Evolutionary conservation across 2,329 filamentous ascomycete genomes (phyloP).

Genomic region (Trichoderma sp.): DNA sequence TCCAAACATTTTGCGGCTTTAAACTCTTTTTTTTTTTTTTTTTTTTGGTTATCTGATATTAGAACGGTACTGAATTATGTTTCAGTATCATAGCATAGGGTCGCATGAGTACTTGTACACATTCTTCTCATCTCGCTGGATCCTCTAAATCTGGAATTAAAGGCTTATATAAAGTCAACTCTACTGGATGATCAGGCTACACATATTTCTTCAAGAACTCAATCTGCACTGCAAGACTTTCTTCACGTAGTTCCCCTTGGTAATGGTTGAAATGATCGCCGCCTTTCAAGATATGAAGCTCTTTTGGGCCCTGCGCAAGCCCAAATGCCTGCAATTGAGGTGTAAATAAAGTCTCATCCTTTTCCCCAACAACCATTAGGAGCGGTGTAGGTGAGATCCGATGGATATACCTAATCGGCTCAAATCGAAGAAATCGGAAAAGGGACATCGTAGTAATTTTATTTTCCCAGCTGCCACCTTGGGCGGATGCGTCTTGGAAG

Average conservation of each 20-base stretch:
- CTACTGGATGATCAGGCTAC: neutral
- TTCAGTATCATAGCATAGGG: too few relatives aligned
- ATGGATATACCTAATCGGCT: slow-evolving; percentile 20
- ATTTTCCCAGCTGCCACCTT: slow-evolving; percentile 18
- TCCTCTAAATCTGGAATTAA: neutral
- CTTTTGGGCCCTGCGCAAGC: slow-evolving; percentile 19
- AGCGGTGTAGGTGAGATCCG: slow-evolving; percentile 22
- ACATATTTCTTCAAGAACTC: neutral
- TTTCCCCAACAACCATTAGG: slow-evolving; percentile 19
- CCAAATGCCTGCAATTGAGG: slow-evolving; percentile 20
- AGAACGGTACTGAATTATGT: too few relatives aligned
- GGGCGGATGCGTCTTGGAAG: neutral
- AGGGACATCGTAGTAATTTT: slow-evolving; percentile 16
- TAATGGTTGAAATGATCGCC: slow-evolving; percentile 19
- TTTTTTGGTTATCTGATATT: too few relatives aligned
- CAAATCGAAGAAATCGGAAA: neutral
- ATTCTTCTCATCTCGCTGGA: neutral
- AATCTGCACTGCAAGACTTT: neutral
- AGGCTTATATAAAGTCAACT: neutral
- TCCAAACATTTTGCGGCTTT: neutral
- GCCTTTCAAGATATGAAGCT: slow-evolving; percentile 9
- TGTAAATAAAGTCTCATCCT: slow-evolving; percentile 4
- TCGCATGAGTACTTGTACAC: too few relatives aligned
- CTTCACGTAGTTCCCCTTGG: slow-evolving; percentile 3
- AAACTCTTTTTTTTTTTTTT: neutral